Evolutionary conservation across 805 yeast species (phyloP), one percentile per base, ranked within the genome.

Genomic region (Starmerella potacharoeniae): DNA sequence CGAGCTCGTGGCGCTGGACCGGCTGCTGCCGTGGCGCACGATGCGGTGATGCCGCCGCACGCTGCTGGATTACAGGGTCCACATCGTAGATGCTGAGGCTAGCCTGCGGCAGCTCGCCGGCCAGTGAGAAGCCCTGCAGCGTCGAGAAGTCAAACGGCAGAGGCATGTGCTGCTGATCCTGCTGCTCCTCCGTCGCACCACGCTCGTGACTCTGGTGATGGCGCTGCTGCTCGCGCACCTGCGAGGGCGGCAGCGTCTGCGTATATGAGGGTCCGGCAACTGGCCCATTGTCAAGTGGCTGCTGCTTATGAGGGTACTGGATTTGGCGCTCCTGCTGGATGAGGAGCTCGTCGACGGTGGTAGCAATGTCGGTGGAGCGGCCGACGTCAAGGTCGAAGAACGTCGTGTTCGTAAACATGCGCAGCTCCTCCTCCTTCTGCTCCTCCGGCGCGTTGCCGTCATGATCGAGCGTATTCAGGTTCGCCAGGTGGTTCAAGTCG

Each of bases 341-440:
- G 55, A 69, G 57, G 59, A 69, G 60, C 60, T 69, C 72, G 53
- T 69, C 74, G 28, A 69, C 72, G 2, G 72, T 66, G 10, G 69
- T 68, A 11, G 72, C 71, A 52, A 72, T 70, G 56, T 73, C 73
- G 35, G 75, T 71, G 48, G 72, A 62, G 44, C 73, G 64, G 52
- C 76, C 76, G 62, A 73, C 65, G 54, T 73, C 76, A 55, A 73
- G 67, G 64, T 73, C 76, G 60, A 73, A 73, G 62, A 73, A 73
- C 51, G 70, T 69, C 39, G 76, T 73, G 61, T 72, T 72, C 49
- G 75, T 58, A 63, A 73, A 73, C 55, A 73, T 64, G 43, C 69
- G 65, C 55, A 72, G 68, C 56, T 72, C 75, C 48, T 70, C 76
- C 50, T 69, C 64, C 51, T 60, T 52, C 44, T 54, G 52, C 31